These are phyloP conservation scores for Penicillium canescens DNA, from an alignment of 495 filamentous ascomycete genomes.

Conservation along the genomic window DNA sequence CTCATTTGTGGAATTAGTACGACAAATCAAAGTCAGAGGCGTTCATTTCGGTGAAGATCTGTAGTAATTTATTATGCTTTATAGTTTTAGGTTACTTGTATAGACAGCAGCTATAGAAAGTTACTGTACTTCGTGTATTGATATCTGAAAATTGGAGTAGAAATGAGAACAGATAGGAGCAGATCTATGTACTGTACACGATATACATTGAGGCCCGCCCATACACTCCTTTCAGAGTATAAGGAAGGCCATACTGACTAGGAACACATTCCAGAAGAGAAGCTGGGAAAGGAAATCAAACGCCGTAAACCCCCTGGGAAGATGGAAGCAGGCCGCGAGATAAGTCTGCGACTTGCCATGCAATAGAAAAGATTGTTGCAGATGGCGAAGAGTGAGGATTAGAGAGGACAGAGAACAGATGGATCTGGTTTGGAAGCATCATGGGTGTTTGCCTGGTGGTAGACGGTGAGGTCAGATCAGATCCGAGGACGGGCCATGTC, in stretches of 20 bases:
- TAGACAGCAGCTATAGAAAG: not conserved
- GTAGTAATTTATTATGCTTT: not conserved
- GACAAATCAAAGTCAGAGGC: not conserved
- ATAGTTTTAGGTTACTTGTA: not conserved
- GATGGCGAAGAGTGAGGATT: constrained; percentile 9
- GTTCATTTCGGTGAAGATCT: not conserved
- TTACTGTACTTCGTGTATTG: not conserved
- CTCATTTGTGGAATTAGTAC: not conserved
- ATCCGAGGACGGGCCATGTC: not conserved
- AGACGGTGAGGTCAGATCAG: not conserved
- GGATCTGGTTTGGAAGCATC: not conserved
- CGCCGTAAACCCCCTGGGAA: constrained; percentile 31
- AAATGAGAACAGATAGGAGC: constrained; percentile 15
- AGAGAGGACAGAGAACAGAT: not conserved
- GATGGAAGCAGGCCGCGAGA: constrained; percentile 24
- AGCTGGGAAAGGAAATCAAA: constrained; percentile 18
- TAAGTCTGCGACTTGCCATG: constrained; percentile 25
- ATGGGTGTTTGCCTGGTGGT: not conserved
- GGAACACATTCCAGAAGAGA: constrained; percentile 16
- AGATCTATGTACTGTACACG: constrained; percentile 38
- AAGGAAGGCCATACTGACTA: constrained; percentile 4
- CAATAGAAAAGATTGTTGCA: constrained; percentile 25
- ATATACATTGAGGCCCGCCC: constrained; percentile 24
- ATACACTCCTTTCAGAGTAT: not conserved
- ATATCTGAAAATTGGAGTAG: constrained; percentile 15